Percentiles rank a stretch among this genome's conserved stretches.
Evolutionary conservation across 2,329 filamentous ascomycete species (phyloP).

Genomic region (Aspergillus glaucus): DNA sequence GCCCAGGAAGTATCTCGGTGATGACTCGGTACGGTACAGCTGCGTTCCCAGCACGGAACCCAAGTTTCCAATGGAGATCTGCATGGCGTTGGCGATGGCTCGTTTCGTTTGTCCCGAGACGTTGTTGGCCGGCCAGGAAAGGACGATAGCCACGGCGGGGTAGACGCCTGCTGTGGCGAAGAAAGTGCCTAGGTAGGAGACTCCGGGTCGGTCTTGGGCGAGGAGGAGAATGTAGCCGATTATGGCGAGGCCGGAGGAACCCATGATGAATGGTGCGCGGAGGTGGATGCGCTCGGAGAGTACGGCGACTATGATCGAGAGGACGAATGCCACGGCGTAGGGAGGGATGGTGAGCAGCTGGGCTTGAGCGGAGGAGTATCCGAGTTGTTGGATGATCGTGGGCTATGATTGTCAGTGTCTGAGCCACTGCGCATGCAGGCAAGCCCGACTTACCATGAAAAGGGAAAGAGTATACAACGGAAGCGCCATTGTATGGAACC

Average conservation of each 20-base stretch:
- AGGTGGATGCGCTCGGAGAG: conserved; percentile 53
- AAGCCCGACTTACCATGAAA: conserved; percentile 22
- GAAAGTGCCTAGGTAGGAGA: conserved; percentile 57
- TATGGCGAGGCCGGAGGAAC: conserved; percentile 49
- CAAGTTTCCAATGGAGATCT: conserved; percentile 65
- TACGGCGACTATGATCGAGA: conserved; percentile 54
- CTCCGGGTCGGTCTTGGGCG: conserved; percentile 47
- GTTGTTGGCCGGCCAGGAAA: conserved; percentile 67
- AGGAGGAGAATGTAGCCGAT: conserved; percentile 60
- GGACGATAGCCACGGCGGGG: conserved; percentile 55
- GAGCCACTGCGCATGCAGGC: background rate
- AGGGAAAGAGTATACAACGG: conserved; percentile 39
- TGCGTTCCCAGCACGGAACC: conserved; percentile 65
- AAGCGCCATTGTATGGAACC: conserved; percentile 67
- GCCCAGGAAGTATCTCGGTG: conserved; percentile 59
- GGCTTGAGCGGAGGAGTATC: conserved; percentile 36
- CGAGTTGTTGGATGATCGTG: conserved; percentile 39
- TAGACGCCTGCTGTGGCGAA: conserved; percentile 63
- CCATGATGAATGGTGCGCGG: conserved; percentile 59
- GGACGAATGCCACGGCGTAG: conserved; percentile 56
- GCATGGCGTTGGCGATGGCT: conserved; percentile 62
- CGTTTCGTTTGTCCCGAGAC: conserved; percentile 65
- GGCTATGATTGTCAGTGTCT: background rate
- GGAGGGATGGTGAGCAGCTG: conserved; percentile 58
- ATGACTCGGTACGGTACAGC: conserved; percentile 56